Conservation (phyloP, 2,329 filamentous ascomycete species). For the Venturia pyrina region DNA sequence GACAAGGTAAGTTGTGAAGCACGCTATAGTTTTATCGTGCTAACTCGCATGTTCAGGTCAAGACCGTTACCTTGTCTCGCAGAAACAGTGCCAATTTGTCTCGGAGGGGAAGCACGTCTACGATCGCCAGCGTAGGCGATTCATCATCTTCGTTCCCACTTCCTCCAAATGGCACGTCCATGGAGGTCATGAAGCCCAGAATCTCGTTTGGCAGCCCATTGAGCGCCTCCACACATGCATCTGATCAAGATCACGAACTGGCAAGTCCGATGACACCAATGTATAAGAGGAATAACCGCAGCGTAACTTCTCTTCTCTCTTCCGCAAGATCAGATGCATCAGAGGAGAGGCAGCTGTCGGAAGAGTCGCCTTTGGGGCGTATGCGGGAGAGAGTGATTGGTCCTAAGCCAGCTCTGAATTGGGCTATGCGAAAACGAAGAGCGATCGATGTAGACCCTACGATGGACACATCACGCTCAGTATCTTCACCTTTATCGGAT, state of each 20-base stretch:
- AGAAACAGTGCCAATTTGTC: constrained; percentile 13
- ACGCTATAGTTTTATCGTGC: not conserved
- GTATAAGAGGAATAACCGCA: not conserved
- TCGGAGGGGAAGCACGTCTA: not conserved
- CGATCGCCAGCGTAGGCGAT: not conserved
- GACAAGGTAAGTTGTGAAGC: constrained; percentile 17
- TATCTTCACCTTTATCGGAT: constrained; percentile 6
- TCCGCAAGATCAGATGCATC: constrained; percentile 3
- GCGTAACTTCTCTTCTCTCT: constrained; percentile 6
- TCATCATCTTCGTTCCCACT: not conserved
- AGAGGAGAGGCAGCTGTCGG: constrained; percentile 14
- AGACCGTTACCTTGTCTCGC: constrained; percentile 21
- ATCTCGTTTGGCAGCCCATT: not conserved
- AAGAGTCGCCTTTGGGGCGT: constrained; percentile 26
- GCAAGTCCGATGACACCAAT: not conserved
- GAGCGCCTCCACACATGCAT: not conserved
- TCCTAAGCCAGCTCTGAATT: constrained; percentile 32
- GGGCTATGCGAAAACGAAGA: constrained; percentile 28
- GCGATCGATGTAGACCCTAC: constrained; percentile 15
- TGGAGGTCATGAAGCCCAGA: not conserved
- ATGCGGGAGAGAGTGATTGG: constrained; percentile 14
- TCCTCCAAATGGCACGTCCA: not conserved
- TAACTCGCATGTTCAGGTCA: constrained; percentile 15
- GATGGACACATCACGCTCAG: not conserved
- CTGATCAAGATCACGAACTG: not conserved